Conservation (phyloP, 208 protist genomes). For the Naegleria gruberi region DNA sequence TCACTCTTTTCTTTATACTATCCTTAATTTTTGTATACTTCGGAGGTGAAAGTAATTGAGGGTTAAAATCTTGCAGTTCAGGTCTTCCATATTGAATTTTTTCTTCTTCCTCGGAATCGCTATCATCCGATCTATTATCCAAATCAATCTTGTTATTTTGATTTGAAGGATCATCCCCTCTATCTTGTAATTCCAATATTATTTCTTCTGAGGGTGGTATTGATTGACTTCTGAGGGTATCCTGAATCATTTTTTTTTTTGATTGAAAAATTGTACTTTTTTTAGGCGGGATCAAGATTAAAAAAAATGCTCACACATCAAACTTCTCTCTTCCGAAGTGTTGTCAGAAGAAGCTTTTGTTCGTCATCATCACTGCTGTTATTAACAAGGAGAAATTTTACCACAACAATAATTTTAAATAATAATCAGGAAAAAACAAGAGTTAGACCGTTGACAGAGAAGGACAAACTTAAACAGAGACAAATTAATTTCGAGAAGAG, state of each 20-base stretch:
- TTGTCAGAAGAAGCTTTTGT: no score
- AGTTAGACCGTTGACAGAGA: no score
- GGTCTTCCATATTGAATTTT: background rate
- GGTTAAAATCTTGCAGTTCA: background rate
- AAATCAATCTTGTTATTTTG: no score
- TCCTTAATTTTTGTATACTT: background rate
- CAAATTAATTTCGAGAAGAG: background rate
- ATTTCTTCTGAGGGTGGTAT: background rate
- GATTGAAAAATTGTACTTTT: background rate
- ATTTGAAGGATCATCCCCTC: no score
- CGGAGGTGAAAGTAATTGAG: background rate
- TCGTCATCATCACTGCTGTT: no score
- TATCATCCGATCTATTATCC: no score
- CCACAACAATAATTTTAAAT: no score
- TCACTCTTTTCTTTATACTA: background rate
- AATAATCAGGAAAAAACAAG: no score
- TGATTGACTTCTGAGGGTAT: background rate
- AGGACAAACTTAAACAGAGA: background rate
- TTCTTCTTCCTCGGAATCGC: background rate
- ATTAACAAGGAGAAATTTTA: no score
- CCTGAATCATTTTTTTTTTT: background rate
- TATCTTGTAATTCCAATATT: no score
- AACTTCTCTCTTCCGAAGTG: no score
- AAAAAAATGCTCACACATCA: background rate
- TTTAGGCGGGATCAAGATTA: background rate